Conservation (phyloP, 768 basidiomycete species). For the Boletus barrowsii region DNA sequence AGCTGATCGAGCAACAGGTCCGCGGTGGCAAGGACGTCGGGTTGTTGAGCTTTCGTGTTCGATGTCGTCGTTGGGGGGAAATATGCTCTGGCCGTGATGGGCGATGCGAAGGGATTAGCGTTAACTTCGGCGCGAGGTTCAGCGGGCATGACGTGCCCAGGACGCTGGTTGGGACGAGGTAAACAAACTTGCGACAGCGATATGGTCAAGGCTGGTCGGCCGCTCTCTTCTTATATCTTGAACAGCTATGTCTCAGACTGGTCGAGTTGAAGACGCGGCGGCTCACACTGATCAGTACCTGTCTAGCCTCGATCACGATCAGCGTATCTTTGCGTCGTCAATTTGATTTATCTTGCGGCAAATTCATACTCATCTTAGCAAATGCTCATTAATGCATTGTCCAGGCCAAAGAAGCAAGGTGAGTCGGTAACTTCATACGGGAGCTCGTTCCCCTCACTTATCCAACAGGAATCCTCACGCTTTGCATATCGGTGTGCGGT, state of each 20-base stretch:
- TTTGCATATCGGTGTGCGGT: too few species aligned
- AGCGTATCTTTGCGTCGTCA: too few species aligned
- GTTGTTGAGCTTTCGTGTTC: conserved; percentile 2
- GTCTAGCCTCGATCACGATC: too few species aligned
- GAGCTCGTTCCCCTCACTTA: too few species aligned
- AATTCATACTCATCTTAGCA: too few species aligned
- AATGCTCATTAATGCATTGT: too few species aligned
- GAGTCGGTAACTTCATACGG: too few species aligned
- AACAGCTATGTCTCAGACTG: conserved; percentile 1
- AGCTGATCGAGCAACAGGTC: conserved; percentile 28
- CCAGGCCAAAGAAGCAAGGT: too few species aligned
- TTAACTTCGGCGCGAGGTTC: conserved; percentile 1
- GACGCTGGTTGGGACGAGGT: not conserved
- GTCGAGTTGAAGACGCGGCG: conserved; percentile 12
- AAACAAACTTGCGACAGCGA: not conserved
- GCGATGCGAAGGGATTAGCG: conserved; percentile 19
- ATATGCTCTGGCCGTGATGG: conserved; percentile 5
- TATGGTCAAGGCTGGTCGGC: not conserved
- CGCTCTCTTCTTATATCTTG: not conserved
- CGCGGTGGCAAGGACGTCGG: conserved; percentile 29
- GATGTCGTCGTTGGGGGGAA: not conserved
- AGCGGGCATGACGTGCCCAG: conserved; percentile 8
- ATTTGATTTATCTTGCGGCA: too few species aligned
- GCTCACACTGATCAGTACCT: not conserved
- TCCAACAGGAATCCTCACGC: too few species aligned